Percentiles rank a stretch among this genome's conserved stretches.
These are phyloP conservation scores for Suillus placidus DNA, from an alignment of 768 basidiomycete genomes.

Conservation along the genomic window DNA sequence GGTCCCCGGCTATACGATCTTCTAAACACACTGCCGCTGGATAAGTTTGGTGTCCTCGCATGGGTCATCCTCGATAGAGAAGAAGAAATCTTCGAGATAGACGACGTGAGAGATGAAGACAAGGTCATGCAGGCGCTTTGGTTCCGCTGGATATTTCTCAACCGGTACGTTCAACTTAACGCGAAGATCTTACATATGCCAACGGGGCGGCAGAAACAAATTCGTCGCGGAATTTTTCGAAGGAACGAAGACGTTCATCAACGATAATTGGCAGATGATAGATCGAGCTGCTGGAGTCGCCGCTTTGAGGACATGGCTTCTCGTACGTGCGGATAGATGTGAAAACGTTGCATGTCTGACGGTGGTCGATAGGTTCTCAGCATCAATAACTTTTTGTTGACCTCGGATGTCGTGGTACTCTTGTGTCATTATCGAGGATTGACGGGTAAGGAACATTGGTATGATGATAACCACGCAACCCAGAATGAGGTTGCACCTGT, in stretches of 20 bases:
- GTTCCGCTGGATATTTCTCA: conserved; percentile 71
- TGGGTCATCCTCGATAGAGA: conserved; percentile 75
- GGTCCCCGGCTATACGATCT: conserved; percentile 70
- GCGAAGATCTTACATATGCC: neutral
- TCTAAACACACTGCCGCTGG: conserved; percentile 58
- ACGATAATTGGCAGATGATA: conserved; percentile 66
- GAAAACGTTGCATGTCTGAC: neutral
- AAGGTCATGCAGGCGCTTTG: conserved; percentile 82
- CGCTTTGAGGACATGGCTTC: conserved; percentile 61
- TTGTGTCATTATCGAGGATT: conserved; percentile 57
- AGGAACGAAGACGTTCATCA: conserved; percentile 57
- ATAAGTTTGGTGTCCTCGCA: conserved; percentile 62
- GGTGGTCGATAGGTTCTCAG: conserved; percentile 48
- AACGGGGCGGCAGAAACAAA: conserved; percentile 39
- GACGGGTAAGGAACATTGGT: conserved; percentile 51
- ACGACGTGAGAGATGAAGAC: conserved; percentile 72
- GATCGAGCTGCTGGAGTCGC: conserved; percentile 69
- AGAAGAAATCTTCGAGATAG: conserved; percentile 74
- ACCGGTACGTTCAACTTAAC: conserved; percentile 45
- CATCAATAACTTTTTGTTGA: conserved; percentile 55
- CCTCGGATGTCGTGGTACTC: conserved; percentile 50
- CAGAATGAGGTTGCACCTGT: conserved; percentile 2
- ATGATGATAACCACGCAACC: conserved; percentile 20
- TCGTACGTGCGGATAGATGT: conserved; percentile 43
- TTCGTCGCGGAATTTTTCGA: conserved; percentile 60